Percentiles rank a stretch among this genome's conserved stretches.
Conservation (phyloP, 352 stramenopile genomes). For the Globisporangium recalcitrans region DNA sequence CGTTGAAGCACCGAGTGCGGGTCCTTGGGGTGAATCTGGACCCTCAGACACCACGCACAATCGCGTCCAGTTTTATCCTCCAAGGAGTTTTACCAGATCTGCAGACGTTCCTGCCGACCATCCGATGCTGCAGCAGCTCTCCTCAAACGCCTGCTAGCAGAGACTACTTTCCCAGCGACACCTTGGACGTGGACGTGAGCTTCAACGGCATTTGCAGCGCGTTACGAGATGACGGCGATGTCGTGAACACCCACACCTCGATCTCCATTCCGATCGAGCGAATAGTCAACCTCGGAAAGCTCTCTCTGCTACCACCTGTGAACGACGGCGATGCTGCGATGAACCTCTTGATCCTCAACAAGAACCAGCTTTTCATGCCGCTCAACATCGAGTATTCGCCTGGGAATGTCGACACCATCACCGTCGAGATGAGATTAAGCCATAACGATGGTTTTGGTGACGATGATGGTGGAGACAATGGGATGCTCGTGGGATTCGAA, state of each 20-base stretch:
- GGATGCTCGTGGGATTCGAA: slow-evolving; percentile 24
- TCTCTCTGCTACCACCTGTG: not conserved
- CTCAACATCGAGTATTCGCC: slow-evolving; percentile 17
- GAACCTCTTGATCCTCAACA: slow-evolving; percentile 8
- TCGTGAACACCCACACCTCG: slow-evolving; percentile 1
- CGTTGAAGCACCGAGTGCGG: slow-evolving; percentile 8
- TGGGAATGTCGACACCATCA: slow-evolving; percentile 19
- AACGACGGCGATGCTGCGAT: slow-evolving; percentile 1
- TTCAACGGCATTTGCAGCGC: slow-evolving; percentile 16
- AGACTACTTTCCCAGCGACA: slow-evolving; percentile 8
- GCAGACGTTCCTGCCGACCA: slow-evolving; percentile 15
- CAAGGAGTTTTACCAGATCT: slow-evolving; percentile 20
- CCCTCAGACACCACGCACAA: not conserved
- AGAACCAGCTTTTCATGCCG: slow-evolving; percentile 10
- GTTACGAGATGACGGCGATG: not conserved
- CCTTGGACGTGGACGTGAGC: slow-evolving; percentile 5
- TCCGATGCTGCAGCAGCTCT: slow-evolving; percentile 27
- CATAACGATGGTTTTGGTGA: not conserved
- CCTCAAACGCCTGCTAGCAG: too few species aligned
- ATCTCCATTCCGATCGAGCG: slow-evolving; percentile 20
- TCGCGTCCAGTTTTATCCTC: slow-evolving; percentile 7
- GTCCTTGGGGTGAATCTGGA: slow-evolving; percentile 6
- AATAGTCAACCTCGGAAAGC: slow-evolving; percentile 13
- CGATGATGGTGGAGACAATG: slow-evolving; percentile 12
- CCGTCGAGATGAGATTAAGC: slow-evolving; percentile 14